Base-by-base conservation (phyloP, 306 rosid species). In the Biancaea sappan region DNA sequence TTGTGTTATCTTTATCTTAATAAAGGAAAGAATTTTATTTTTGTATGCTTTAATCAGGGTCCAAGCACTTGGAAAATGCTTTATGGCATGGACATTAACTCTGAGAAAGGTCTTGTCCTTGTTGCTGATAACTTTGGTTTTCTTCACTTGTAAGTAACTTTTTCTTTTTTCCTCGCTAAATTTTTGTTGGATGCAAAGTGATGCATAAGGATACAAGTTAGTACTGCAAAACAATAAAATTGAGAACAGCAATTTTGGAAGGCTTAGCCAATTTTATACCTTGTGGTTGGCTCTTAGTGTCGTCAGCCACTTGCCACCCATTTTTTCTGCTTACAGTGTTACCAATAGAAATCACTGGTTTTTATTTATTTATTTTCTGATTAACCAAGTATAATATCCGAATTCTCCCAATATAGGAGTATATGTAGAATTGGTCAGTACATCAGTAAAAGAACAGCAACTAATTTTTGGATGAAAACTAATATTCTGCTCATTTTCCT, bases 11-110 rank as follows among this genome's bases (percentile, higher is more conserved):
- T 66, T 51, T 62, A 31, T 28, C 47, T 66, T 51, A 53, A 31
- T 69, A 52, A 28, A 38, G 58, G 46, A 61, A 66, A 64, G 15
- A 24, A 41, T 13, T n/a, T 35, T 46, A 40, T 8, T 35, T 77
- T 29, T 77, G 58, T 76, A 29, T 69, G 75, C 38, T 73, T 84
- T 56, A 18, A 25, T 81, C 73, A 94, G 98, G 96, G 97, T 66
- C 91, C 85, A 61, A 77, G 65, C 71, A 85, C 62, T 44, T 91
- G 96, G 94, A 88, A 84, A 80, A 91, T 94, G 97, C 91, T 91
- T 40, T 91, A 91, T 83, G 98, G 98, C 79, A 94, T 94, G 98
- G 98, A 94, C 83, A 56, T 94, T 57, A 89, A 91, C 89, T 75
- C 71, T 29, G 97, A 94, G 74, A 94, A 79, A 82, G 85, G 90